Base-by-base conservation (phyloP, 139 green algal genomes). In the Zygnema cylindricum region DNA sequence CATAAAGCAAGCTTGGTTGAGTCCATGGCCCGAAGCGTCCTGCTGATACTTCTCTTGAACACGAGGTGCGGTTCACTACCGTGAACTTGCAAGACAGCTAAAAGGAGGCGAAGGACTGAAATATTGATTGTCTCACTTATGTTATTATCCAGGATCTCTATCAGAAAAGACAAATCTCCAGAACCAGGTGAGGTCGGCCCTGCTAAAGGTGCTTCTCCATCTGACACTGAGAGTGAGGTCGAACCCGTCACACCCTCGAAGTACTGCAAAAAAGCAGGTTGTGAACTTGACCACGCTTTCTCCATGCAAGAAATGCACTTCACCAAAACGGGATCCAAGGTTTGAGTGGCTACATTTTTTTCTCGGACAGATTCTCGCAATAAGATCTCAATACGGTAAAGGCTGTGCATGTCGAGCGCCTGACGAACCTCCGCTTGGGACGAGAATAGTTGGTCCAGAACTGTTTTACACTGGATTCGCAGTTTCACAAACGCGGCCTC, bases 161-260 rank as follows among this genome's bases (percentile, higher is more conserved):
- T 57, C 11, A 79, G 71, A 57, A 49, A 79, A 57, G 71, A 79
- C 7, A 79, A 25, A 16, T 79, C 11, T 7, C 71, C 71, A 79
- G 71, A 79, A 79, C 71, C 71, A 79, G 3, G 3, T 7, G 39
- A 79, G n/a, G n/a, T n/a, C 16, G 49, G 49, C 16, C 7, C 49
- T 63, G 49, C 49, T 63, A 63, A 7, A 63, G 49, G 7, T 16
- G 16, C 16, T 25, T 63, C 49, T 63, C 16, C 16, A 63, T 16
- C 49, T n/a, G n/a, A n/a, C 7, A 63, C 49, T 63, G 49, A 16
- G 16, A 3, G 7, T 79, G 40, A 3, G 7, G 71, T 63, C 7
- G 49, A 63, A 7, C 16, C 7, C 7, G 49, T 16, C 49, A 16
- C 7, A 63, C 49, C 49, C 49, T 63, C 49, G 16, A 63, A 63